Evolutionary conservation across 176 grass and related monocot genomes (phyloP).

Genomic region (Hyparrhenia diplandra): DNA sequence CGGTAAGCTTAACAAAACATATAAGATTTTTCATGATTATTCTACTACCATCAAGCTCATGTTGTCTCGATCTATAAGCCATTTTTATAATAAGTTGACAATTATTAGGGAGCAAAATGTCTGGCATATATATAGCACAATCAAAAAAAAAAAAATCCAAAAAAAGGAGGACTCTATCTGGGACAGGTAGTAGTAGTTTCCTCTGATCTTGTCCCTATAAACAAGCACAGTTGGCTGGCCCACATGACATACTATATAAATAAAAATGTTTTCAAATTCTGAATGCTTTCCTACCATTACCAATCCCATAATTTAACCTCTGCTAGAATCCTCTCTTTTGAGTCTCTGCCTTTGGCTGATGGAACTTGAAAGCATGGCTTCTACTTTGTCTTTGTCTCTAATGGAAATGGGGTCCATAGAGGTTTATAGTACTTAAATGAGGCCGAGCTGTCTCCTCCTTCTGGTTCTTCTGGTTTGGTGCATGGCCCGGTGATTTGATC

Average conservation of each 20-base stretch:
- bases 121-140: background rate
- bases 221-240: background rate
- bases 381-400: background rate
- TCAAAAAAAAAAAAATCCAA: too few relatives aligned
- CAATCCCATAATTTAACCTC: background rate
- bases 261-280: background rate
- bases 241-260: background rate
- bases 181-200: background rate
- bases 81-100: too few relatives aligned
- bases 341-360: background rate
- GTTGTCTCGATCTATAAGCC: too few relatives aligned
- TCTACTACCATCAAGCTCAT: background rate
- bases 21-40: too few relatives aligned
- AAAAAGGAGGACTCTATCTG: background rate
- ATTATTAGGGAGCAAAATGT: too few relatives aligned
- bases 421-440: conserved; percentile 17
- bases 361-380: background rate
- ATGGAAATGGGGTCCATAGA: background rate
- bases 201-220: background rate
- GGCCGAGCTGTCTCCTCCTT: conserved; percentile 9
- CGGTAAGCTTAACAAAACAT: background rate
- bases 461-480: too few relatives aligned
- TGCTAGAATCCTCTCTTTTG: background rate
- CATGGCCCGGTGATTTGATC: background rate
- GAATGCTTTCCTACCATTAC: background rate